Evolutionary conservation across 2,329 filamentous ascomycete genomes (phyloP).

Genomic region (Colletotrichum gloeosporioides): DNA sequence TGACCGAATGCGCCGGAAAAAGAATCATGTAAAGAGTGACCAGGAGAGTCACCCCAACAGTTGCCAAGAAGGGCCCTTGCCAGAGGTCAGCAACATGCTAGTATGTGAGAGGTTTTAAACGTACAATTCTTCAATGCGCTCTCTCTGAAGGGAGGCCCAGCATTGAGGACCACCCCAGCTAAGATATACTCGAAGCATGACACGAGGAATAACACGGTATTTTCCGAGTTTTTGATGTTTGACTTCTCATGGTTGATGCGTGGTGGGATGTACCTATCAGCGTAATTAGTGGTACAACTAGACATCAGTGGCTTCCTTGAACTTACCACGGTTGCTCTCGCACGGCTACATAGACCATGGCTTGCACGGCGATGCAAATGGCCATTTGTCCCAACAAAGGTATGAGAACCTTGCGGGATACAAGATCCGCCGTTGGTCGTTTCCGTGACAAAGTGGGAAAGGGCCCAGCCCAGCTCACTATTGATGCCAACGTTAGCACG

Average conservation of each 20-base stretch:
- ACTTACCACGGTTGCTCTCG: slow-evolving; percentile 78
- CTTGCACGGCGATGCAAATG: slow-evolving; percentile 80
- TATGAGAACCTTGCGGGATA: slow-evolving; percentile 89
- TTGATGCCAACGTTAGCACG: not conserved
- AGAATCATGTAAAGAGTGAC: slow-evolving; percentile 83
- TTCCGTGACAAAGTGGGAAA: slow-evolving; percentile 80
- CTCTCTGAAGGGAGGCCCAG: slow-evolving; percentile 90
- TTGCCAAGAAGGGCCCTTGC: slow-evolving; percentile 81
- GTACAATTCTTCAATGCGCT: slow-evolving; percentile 79
- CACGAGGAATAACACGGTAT: slow-evolving; percentile 87
- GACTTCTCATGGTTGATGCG: slow-evolving; percentile 77
- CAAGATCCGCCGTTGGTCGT: slow-evolving; percentile 87
- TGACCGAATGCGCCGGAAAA: slow-evolving; percentile 72
- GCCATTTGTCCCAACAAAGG: slow-evolving; percentile 88
- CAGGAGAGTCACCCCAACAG: slow-evolving; percentile 71
- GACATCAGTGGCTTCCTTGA: not conserved
- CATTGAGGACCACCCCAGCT: slow-evolving; percentile 85
- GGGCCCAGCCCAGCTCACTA: slow-evolving; percentile 95
- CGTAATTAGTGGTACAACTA: slow-evolving; percentile 19
- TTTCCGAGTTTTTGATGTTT: slow-evolving; percentile 91
- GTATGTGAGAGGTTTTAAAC: slow-evolving; percentile 33
- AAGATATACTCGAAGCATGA: slow-evolving; percentile 96
- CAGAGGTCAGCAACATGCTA: slow-evolving; percentile 12
- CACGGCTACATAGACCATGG: slow-evolving; percentile 75
- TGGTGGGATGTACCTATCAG: slow-evolving; percentile 76